Evolutionary conservation across 2,329 filamentous ascomycete species (phyloP), one percentile per base, ranked within the genome.

Genomic region (Hymenoscyphus scutula): DNA sequence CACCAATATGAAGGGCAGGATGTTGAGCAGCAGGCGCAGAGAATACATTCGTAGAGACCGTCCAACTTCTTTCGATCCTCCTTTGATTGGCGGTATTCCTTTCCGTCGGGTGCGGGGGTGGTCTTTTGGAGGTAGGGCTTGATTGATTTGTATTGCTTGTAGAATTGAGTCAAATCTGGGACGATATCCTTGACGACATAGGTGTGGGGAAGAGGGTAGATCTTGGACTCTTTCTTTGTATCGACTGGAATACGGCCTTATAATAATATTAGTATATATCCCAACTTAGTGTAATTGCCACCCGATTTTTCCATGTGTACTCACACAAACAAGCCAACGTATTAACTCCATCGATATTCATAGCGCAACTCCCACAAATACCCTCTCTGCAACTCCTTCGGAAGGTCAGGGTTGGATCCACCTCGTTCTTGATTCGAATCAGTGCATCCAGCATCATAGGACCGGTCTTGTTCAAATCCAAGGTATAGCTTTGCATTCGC

Each of bases 1-100:
- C 95, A 99, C 95, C 95, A 99, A 85, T 99, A 99, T 19, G 92
- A 97, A n/a, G 95, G 95, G 84, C 95, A 99, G 55, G 94, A 97
- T 25, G 95, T 99, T 70, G 91, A 95, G 88, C 95, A 99, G 88
- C 95, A 99, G 72, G 94, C 94, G 84, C 95, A 99, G 63, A 99
- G 89, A 79, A 99, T 98, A 82, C 95, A 99, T 81, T 99, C 95
- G 83, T 99, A 98, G 32, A 98, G 87, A 69, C 95, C 95, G 76
- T 98, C 95, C 61, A 99, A 89, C 88, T 74, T 99, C 81, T 88
- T 91, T 75, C 95, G 92, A 71, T 99, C 94, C 71, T 86, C 92
- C 78, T 92, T 94, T 72, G 83, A 90, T 81, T 98, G 95, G 69
- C 90, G 90, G 83, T 90, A 89, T 78, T 99, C 95, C 76, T 90